Percentiles rank a stretch among this genome's conserved stretches.
Evolutionary conservation across 2,329 filamentous ascomycete genomes (phyloP).

Genomic region (Ophiosphaerella narmari): DNA sequence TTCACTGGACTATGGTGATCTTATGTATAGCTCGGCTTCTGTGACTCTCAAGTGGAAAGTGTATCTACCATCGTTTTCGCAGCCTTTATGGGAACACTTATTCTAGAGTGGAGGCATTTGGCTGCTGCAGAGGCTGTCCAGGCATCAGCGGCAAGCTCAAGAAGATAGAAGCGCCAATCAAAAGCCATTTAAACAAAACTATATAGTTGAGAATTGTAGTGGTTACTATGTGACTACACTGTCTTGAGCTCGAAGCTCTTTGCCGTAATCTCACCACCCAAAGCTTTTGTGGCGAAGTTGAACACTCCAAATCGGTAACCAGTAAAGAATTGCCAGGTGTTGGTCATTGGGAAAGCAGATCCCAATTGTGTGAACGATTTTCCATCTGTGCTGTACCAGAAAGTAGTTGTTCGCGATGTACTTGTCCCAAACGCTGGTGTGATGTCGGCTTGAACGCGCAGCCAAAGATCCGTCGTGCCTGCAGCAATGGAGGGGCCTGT

Average conservation of each 20-base stretch:
- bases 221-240: not conserved
- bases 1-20: too few species aligned
- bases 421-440: slow-evolving; percentile 38
- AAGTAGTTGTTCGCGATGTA: slow-evolving; percentile 31
- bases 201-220: too few species aligned
- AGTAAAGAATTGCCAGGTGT: slow-evolving; percentile 46
- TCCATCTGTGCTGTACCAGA: slow-evolving; percentile 47
- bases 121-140: too few species aligned
- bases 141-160: too few species aligned
- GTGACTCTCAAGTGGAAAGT: too few species aligned
- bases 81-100: too few species aligned
- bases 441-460: slow-evolving; percentile 43
- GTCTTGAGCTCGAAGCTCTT: slow-evolving; percentile 21
- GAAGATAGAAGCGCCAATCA: too few species aligned
- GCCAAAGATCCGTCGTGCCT: slow-evolving; percentile 33
- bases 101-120: too few species aligned
- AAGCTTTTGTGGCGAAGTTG: slow-evolving; percentile 43
- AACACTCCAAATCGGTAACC: slow-evolving; percentile 48
- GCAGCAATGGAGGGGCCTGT: slow-evolving; percentile 21
- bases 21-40: too few species aligned
- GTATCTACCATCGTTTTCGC: too few species aligned
- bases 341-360: slow-evolving; percentile 37
- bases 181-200: too few species aligned
- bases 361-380: slow-evolving; percentile 38
- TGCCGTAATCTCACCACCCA: slow-evolving; percentile 39